phyloP scores from a whole-genome alignment of 495 filamentous ascomycete species.

The Tuber aestivum region DNA sequence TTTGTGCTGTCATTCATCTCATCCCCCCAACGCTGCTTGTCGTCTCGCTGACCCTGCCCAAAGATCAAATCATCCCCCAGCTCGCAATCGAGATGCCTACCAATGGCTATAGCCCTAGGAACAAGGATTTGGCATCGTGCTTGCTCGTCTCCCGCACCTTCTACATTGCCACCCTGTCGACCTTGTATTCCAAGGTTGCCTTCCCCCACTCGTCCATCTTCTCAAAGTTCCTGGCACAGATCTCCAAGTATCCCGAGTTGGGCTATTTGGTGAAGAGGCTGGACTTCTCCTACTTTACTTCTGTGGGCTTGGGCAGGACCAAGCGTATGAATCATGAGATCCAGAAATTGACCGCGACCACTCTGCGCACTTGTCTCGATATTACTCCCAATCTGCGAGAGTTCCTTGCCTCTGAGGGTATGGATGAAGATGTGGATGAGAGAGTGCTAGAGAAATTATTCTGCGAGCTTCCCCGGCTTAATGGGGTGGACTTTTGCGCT shows the following conservation, averaged over 20 bases:
- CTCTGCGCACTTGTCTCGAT: conserved; percentile 67
- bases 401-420: conserved; percentile 74
- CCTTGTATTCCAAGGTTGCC: conserved; percentile 76
- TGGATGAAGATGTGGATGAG: conserved; percentile 69
- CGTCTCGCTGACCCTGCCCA: conserved; percentile 11
- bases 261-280: conserved; percentile 74
- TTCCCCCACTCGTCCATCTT: conserved; percentile 84
- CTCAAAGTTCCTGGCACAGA: conserved; percentile 71
- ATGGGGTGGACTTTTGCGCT: conserved; percentile 73
- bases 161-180: conserved; percentile 68
- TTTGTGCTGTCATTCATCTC: conserved; percentile 9
- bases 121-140: conserved; percentile 73
- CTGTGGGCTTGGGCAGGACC: conserved; percentile 70
- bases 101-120: conserved; percentile 70
- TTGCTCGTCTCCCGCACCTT: conserved; percentile 69
- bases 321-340: conserved; percentile 73
- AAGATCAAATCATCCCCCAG: conserved; percentile 70
- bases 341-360: conserved; percentile 72
- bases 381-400: conserved; percentile 72
- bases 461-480: conserved; percentile 58
- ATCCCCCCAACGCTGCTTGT: not conserved
- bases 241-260: conserved; percentile 61
- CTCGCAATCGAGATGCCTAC: conserved; percentile 70
- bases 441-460: conserved; percentile 67
- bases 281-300: conserved; percentile 87